Conservation (phyloP, 805 yeast species). For the Starmerella apis region DNA sequence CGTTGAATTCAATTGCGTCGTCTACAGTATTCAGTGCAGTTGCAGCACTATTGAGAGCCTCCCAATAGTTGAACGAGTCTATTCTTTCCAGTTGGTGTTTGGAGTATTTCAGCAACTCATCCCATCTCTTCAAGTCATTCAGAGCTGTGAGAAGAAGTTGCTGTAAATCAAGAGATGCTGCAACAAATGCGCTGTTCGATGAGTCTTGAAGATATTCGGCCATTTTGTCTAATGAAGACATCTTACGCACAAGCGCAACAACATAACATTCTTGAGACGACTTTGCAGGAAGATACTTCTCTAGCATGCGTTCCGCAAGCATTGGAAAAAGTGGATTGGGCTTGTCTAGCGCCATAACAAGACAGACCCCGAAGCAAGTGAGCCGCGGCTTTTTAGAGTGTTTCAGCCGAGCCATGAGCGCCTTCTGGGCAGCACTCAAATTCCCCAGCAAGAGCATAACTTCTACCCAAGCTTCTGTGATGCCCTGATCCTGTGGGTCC, state of each 20-base stretch:
- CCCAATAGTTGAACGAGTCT: conserved; percentile 75
- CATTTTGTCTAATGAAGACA: conserved; percentile 34
- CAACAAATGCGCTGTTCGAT: conserved; percentile 19
- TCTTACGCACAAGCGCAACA: conserved; percentile 41
- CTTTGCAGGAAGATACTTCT: conserved; percentile 41
- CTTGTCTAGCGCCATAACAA: conserved; percentile 37
- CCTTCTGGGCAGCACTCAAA: conserved; percentile 21
- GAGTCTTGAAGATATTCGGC: conserved; percentile 27
- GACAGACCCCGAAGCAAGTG: conserved; percentile 32
- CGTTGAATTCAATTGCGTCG: conserved; percentile 32
- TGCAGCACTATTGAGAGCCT: conserved; percentile 41
- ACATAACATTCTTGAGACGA: conserved; percentile 60
- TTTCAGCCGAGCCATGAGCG: conserved; percentile 25
- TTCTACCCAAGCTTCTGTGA: conserved; percentile 24
- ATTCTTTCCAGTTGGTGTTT: conserved; percentile 39
- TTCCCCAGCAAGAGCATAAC: conserved; percentile 19
- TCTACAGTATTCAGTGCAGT: conserved; percentile 31
- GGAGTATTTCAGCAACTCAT: conserved; percentile 36
- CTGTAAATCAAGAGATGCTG: conserved; percentile 55
- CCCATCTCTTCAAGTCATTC: conserved; percentile 37
- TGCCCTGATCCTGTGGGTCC: conserved; percentile 20
- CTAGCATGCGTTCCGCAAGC: conserved; percentile 50
- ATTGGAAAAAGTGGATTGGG: conserved; percentile 48
- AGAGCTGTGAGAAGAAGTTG: conserved; percentile 36
- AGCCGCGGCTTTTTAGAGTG: conserved; percentile 22